Evolutionary conservation across 768 basidiomycete genomes (phyloP), one percentile per base, ranked within the genome.

Genomic region (Calocybe cyanea): DNA sequence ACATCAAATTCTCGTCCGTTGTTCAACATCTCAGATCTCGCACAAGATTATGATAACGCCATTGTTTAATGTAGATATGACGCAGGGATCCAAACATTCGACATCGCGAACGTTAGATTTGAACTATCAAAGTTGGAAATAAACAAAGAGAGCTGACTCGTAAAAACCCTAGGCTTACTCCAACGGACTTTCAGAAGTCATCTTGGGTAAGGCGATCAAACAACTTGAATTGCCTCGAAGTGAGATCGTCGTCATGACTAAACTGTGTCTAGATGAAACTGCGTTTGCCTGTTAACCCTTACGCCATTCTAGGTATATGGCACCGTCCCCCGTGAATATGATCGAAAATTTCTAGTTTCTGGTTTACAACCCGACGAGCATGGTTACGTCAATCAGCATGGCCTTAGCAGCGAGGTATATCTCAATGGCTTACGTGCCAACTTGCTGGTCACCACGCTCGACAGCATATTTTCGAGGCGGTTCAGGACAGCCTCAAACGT

Each of bases 161-260:
- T 28, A 11, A 28, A 6, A 28, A 14, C 14, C 7, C 34, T 14
- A 83, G 80, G 67, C 73, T 0, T 87, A 87, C 56, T 83, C 80
- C 1, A 80, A 84, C 50, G 84, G 84, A 2, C 61, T 66, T 5
- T 83, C 80, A 5, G 88, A 90, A 57, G 55, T 75, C 33, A 72
- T 87, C 42, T 68, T 87, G 15, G 87, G 87, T 8, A 81, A 83
- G 52, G 85, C 80, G 2, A 80, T 91, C 65, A 85, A 83, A 55
- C 57, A 78, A 50, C 71, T 77, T 51, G 59, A 80, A 18, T 68
- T 87, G 10, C 85, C 85, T n/a, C 77, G 87, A 1, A 81, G 83
- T 11, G 78, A 83, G 51, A 79, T 89, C 34, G 87, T 91, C 14
- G 76, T 91, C 14, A 75, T 90, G 70, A 87, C 88, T 43, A 90